These are phyloP conservation scores for Penicillium sp. DNA, from an alignment of 2,329 filamentous ascomycete species.

Conservation along the genomic window DNA sequence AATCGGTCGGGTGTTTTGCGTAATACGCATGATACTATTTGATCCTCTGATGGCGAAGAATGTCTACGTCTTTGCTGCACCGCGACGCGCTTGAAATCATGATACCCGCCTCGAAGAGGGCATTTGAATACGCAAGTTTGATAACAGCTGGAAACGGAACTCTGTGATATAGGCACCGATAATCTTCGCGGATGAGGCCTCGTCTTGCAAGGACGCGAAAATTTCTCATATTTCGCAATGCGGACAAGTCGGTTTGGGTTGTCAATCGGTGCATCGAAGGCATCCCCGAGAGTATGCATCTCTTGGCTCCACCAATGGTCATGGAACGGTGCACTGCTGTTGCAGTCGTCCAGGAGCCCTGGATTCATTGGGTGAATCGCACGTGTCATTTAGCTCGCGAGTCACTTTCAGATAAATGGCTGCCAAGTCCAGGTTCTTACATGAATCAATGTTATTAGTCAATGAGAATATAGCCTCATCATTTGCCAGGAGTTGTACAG, in stretches of 20 bases:
- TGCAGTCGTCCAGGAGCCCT: not conserved
- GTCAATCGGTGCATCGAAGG: not conserved
- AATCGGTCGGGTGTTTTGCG: not conserved
- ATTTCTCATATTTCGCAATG: not conserved
- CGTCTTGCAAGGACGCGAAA: not conserved
- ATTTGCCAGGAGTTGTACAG: not conserved
- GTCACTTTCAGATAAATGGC: not conserved
- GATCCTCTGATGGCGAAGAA: too few relatives aligned
- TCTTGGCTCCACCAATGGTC: too few relatives aligned
- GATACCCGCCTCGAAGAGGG: conserved; percentile 4
- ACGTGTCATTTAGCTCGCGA: not conserved
- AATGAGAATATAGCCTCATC: not conserved
- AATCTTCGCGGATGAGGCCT: not conserved
- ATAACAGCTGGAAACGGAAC: not conserved
- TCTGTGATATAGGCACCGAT: not conserved
- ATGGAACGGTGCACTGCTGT: not conserved
- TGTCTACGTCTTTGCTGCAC: not conserved
- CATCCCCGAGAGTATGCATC: not conserved
- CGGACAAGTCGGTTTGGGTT: not conserved
- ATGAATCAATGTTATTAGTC: not conserved
- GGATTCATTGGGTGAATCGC: not conserved
- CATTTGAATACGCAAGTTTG: not conserved
- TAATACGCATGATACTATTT: too few relatives aligned
- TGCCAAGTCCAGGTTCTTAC: not conserved
- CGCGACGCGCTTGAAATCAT: not conserved